phyloP scores from a whole-genome alignment of 768 basidiomycete species.

The Agrocybe pediades region DNA sequence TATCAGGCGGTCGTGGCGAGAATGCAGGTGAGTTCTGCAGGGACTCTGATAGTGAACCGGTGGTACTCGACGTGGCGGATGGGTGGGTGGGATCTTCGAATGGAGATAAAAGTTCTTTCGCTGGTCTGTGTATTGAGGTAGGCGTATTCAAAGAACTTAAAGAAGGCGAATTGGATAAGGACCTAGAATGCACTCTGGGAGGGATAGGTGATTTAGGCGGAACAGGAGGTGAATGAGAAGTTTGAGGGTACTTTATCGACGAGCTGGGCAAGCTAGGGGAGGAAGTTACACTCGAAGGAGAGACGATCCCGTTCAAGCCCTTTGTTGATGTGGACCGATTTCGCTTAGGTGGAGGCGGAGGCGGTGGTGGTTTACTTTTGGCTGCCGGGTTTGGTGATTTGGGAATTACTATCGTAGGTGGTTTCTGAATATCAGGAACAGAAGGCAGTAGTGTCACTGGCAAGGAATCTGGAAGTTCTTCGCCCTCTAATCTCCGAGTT shows the following conservation, averaged over 20 bases:
- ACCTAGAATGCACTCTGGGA: not conserved
- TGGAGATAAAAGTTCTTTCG: not conserved
- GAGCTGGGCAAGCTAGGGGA: constrained; percentile 1
- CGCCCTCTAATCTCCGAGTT: constrained; percentile 30
- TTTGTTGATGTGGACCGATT: constrained; percentile 5
- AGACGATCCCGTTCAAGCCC: not conserved
- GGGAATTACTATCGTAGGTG: not conserved
- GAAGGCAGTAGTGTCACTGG: constrained; percentile 33
- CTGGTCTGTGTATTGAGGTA: not conserved
- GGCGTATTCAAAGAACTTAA: constrained; percentile 6
- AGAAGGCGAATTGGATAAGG: constrained; percentile 5
- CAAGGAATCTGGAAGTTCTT: constrained; percentile 31
- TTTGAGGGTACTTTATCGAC: constrained; percentile 3
- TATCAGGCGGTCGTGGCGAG: constrained; percentile 11
- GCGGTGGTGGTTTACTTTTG: constrained; percentile 15
- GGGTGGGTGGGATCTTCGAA: not conserved
- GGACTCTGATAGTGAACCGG: constrained; percentile 10
- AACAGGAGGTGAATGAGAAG: constrained; percentile 8
- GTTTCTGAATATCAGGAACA: constrained; percentile 15
- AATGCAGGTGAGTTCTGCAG: constrained; percentile 1
- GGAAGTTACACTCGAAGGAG: not conserved
- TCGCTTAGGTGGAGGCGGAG: constrained; percentile 15
- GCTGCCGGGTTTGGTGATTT: constrained; percentile 5
- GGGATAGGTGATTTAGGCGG: constrained; percentile 8
- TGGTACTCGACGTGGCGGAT: not conserved